phyloP scores from a whole-genome alignment of 2,329 filamentous ascomycete species.

The Cladophialophora carrionii region DNA sequence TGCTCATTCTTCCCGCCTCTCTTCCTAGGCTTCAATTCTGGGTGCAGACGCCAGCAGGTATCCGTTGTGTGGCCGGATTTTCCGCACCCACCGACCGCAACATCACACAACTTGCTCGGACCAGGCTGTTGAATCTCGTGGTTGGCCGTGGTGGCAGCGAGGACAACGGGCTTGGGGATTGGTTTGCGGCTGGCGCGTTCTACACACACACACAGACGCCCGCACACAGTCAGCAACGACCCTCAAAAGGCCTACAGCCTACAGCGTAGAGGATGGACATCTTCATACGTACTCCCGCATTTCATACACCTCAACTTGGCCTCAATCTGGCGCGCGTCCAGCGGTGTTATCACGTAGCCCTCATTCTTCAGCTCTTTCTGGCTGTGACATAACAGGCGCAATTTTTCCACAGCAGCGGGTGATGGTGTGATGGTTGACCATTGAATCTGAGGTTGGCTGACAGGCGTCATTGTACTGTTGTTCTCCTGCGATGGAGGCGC shows the following conservation, averaged over 20 bases:
- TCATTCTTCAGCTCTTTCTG: slow-evolving; percentile 18
- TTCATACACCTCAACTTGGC: slow-evolving; percentile 25
- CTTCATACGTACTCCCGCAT: slow-evolving; percentile 23
- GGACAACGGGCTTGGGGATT: background rate
- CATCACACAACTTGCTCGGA: slow-evolving; percentile 1
- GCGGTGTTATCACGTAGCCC: slow-evolving; percentile 32
- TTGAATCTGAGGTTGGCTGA: background rate
- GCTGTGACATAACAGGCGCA: slow-evolving; percentile 29
- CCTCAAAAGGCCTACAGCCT: background rate
- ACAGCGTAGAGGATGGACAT: background rate
- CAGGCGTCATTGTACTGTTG: background rate
- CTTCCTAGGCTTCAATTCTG: background rate
- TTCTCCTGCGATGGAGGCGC: background rate
- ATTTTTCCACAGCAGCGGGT: slow-evolving; percentile 18
- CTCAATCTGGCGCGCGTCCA: slow-evolving; percentile 26
- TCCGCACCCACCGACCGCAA: background rate
- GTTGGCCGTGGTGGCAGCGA: background rate
- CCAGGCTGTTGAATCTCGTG: background rate
- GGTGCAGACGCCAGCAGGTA: background rate
- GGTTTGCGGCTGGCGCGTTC: background rate
- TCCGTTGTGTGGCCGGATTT: background rate
- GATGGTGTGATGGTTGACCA: slow-evolving; percentile 31
- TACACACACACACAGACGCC: background rate
- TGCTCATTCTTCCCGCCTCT: background rate
- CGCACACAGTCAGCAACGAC: background rate